Base-by-base conservation (phyloP, 2,329 filamentous ascomycete species). In the Escovopsis weberi region DNA sequence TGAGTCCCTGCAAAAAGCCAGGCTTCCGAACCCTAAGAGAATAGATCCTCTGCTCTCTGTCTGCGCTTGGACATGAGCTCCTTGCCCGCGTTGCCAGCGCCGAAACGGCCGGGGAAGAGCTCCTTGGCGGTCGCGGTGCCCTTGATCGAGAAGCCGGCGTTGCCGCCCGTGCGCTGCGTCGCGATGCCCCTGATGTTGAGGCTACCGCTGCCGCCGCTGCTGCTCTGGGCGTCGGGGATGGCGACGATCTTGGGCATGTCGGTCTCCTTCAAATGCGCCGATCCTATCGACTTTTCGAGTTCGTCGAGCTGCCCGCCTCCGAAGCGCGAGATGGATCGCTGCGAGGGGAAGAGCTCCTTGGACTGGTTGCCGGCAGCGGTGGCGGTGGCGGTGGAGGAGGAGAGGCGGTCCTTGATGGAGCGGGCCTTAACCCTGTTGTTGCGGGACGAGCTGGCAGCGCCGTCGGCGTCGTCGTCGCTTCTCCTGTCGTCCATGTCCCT, bases 11-110 rank as follows among this genome's bases (percentile, higher is more conserved):
- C 9, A 26, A 33, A 33, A 9, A 40, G n/a, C 38, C 4, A 9
- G 15, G 18, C 11, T 32, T 18, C 28, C 6, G 18, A 18, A 40
- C 15, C n/a, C 45, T 37, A 86, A 47, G 70, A 68, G 56, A 86
- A 88, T 48, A 83, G 65, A 61, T 88, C 83, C 52, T 85, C 80
- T 0, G 83, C 83, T 54, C 68, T 78, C 51, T 80, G 75, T 49
- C 83, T 72, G 47, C 59, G 57, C 82, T 83, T 49, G 49, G 57
- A 41, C 39, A 86, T 83, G 12, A 85, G 59, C 55, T 87, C 82
- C 59, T 83, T 85, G 40, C 75, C 76, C 2, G 70, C 61, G 54
- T 85, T 84, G 36, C 41, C 48, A n/a, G 48, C 49, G 26, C 65
- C 67, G 37, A 77, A 72, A 49, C 76, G 81, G 12, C 69, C 68